Evolutionary conservation across 2,329 filamentous ascomycete genomes (phyloP).

Genomic region (Zymoseptoria brevis): DNA sequence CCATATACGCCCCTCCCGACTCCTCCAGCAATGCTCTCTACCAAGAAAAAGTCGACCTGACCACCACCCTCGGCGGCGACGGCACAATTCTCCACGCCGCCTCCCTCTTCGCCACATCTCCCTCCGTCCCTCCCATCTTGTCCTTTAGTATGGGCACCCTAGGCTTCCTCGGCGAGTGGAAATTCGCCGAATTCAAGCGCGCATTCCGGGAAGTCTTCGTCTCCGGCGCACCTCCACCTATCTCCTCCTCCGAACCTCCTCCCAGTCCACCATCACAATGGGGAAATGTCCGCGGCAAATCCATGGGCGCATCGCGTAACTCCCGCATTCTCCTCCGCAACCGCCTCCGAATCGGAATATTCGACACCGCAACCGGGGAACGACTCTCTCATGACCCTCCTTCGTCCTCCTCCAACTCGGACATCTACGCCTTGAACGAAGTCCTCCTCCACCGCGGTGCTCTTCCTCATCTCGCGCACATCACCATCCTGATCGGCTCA

Average conservation of each 20-base stretch:
- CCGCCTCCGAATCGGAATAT: slow-evolving; percentile 77
- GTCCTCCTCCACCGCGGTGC: slow-evolving; percentile 86
- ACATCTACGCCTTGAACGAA: slow-evolving; percentile 79
- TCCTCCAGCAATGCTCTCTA: slow-evolving; percentile 45
- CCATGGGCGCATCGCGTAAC: slow-evolving; percentile 64
- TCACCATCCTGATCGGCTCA: slow-evolving; percentile 77
- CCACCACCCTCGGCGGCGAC: slow-evolving; percentile 86
- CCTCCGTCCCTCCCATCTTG: slow-evolving; percentile 78
- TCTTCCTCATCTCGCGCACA: slow-evolving; percentile 81
- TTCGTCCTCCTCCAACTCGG: slow-evolving; percentile 30
- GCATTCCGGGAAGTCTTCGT: slow-evolving; percentile 92
- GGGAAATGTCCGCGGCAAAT: slow-evolving; percentile 69
- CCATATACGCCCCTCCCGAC: slow-evolving; percentile 51
- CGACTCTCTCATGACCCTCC: slow-evolving; percentile 30
- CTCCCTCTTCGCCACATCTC: slow-evolving; percentile 74
- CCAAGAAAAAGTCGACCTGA: slow-evolving; percentile 75
- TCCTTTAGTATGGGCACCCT: slow-evolving; percentile 96
- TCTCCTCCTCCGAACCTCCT: slow-evolving; percentile 16
- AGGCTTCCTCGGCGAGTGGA: slow-evolving; percentile 94
- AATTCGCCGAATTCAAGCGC: slow-evolving; percentile 83
- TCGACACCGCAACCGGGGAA: slow-evolving; percentile 55
- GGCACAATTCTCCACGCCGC: slow-evolving; percentile 82
- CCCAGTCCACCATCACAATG: slow-evolving; percentile 39
- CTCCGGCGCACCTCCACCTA: slow-evolving; percentile 48
- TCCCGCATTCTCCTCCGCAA: slow-evolving; percentile 81